phyloP scores from a whole-genome alignment of 352 stramenopile genomes.

The Globisporangium uncinulatum region DNA sequence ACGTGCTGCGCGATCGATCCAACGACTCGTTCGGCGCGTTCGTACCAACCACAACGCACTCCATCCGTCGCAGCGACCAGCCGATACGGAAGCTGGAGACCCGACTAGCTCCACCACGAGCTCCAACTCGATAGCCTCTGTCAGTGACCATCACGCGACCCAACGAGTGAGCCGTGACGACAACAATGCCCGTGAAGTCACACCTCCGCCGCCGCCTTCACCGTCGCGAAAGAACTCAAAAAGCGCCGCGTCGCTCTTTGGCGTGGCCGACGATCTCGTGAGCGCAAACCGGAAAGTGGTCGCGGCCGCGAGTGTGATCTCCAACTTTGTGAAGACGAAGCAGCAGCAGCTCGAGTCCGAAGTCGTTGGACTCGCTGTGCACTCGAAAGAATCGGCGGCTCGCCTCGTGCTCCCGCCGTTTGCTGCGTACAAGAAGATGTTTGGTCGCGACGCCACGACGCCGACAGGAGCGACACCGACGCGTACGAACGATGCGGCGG shows the following conservation, averaged over 20 bases:
- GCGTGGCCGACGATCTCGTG: conserved; percentile 14
- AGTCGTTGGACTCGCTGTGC: conserved; percentile 23
- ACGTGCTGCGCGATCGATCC: conserved; percentile 12
- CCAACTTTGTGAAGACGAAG: conserved; percentile 35
- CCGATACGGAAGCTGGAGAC: not conserved
- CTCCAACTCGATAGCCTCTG: too few relatives aligned
- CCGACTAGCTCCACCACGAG: not conserved
- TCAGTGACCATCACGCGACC: too few relatives aligned
- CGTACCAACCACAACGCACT: not conserved
- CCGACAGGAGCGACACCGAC: not conserved
- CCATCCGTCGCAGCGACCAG: not conserved
- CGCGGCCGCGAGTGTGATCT: conserved; percentile 24
- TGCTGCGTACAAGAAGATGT: conserved; percentile 25
- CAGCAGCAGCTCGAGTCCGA: conserved; percentile 33
- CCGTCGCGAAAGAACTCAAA: conserved; percentile 3
- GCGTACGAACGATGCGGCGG: not conserved
- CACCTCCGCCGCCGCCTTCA: too few relatives aligned
- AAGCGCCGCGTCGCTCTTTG: conserved; percentile 7
- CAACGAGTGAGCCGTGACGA: not conserved
- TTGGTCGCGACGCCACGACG: conserved; percentile 10
- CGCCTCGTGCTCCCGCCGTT: conserved; percentile 29
- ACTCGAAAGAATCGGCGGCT: conserved; percentile 34
- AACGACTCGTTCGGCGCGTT: conserved; percentile 13
- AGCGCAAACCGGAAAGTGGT: conserved; percentile 23
- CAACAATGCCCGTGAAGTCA: not conserved